Percentiles rank a stretch among this genome's conserved stretches.
phyloP scores from a whole-genome alignment of 2,329 filamentous ascomycete species.

The Leptographium radiaticola region DNA sequence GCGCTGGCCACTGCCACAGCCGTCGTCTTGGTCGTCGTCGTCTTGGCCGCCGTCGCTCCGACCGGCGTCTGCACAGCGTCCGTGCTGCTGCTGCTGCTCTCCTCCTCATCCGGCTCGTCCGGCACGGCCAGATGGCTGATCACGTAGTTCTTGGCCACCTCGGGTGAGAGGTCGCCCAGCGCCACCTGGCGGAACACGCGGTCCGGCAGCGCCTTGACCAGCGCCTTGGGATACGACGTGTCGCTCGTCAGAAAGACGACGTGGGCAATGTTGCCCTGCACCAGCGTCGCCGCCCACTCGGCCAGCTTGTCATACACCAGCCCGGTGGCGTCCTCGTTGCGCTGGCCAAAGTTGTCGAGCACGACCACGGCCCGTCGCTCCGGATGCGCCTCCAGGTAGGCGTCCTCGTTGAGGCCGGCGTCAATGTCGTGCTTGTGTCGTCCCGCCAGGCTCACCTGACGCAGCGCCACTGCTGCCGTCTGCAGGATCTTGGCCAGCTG shows the following conservation, averaged over 20 bases:
- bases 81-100: constrained; percentile 8
- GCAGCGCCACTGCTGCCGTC: constrained; percentile 68
- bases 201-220: constrained; percentile 79
- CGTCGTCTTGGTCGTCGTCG: not conserved
- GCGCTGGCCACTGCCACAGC: not conserved
- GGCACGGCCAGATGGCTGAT: constrained; percentile 58
- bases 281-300: constrained; percentile 80
- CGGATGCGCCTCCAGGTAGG: constrained; percentile 80
- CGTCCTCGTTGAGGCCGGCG: constrained; percentile 60
- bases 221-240: constrained; percentile 72
- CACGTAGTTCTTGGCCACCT: constrained; percentile 84
- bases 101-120: constrained; percentile 18
- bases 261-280: constrained; percentile 80
- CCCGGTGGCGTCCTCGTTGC: constrained; percentile 46
- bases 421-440: constrained; percentile 47
- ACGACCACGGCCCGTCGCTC: constrained; percentile 73
- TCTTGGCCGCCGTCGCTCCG: not conserved
- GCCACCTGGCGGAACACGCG: constrained; percentile 79
- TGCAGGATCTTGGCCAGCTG: constrained; percentile 84
- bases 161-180: constrained; percentile 72
- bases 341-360: constrained; percentile 84
- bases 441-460: constrained; percentile 57
- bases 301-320: constrained; percentile 69
- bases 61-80: no score
- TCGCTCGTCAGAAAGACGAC: constrained; percentile 91